Evolutionary conservation across 129 eudicot species (phyloP), one percentile per base, ranked within the genome.

Genomic region (Lonicera japonica): DNA sequence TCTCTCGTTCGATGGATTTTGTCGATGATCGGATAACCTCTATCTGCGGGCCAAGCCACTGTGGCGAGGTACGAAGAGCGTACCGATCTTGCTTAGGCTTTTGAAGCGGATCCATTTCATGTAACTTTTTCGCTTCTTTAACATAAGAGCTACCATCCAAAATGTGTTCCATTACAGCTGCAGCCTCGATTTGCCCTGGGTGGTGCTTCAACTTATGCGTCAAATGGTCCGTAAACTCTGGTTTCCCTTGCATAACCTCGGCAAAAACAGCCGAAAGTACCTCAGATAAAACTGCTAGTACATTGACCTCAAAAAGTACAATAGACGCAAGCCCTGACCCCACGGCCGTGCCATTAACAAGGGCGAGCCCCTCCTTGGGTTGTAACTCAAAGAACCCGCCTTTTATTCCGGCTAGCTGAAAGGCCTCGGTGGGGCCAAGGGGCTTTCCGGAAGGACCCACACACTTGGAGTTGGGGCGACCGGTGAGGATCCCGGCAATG

Each of bases 141-240:
- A 82, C 83, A 51, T 69, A 83, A 19, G 80, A 75, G 69, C 95
- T 83, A 4, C 90, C 95, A 45, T 83, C 83, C 14, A 87, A 70
- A 22, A 87, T 80, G 58, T 87, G 87, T 54, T 87, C 95, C 90
- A 87, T 87, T 21, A 87, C 83, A 0, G 90, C 95, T 22, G 95
- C 95, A 5, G 95, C 95, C 72, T 87, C 95, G 1, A 87, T 87
- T 50, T 87, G 95, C 4, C 95, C 95, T 0, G 95, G 95, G 43
- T 87, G 95, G 66, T 87, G 95, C 77, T 83, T 87, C 61, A 87
- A 48, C 55, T 87, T 87, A 47, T 87, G 95, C 0, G 90, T n/a
- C n/a, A n/a, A n/a, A n/a, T n/a, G n/a, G n/a, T 87, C 95, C 0
- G 95, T 87, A 29, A 87, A 87, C 67, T 87, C 95, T 1, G 90